Base-by-base conservation (phyloP, 352 stramenopile genomes). In the Pseudoperonospora humuli region DNA sequence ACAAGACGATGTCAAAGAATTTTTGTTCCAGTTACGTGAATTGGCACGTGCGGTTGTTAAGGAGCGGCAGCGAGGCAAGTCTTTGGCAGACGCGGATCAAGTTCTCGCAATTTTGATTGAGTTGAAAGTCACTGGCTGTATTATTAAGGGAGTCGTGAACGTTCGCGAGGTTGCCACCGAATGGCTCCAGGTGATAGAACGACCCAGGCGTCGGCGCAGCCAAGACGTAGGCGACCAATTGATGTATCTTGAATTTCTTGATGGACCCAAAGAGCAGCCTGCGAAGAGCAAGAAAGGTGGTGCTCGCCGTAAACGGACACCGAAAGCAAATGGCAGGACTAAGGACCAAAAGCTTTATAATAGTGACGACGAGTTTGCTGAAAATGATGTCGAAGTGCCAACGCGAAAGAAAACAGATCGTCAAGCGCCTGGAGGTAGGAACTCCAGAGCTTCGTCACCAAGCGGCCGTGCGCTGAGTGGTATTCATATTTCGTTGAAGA, bases 61-160 rank as follows among this genome's bases (percentile, higher is more conserved):
- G 38, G 77, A 95, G 57, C 75, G 81, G 7, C 82, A 95, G 49
- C 79, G 81, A 46, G 84, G 83, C 40, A 82, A 82, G 2, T 83
- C 81, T 23, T 64, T 93, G 28, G 74, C 70, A 13, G 82, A 94
- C 48, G 80, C 79, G 0, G 82, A 94, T 39, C 79, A 92, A 49
- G 73, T 94, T 7, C 61, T 94, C 54, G 76, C 79, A 7, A 93
- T 94, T 47, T 45, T 94, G 23, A 90, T 94, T 50, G 82, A 93
- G 40, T 59, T 93, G 11, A 93, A 93, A 45, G 82, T 93, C 13
- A 90, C 79, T 2, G 82, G 82, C 17, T 81, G 79, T 1, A 51
- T 92, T 38, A 48, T 86, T 17, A 87, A 89, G 35, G 60, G 54
- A 2, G 59, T 75, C 4, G 67, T 93, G 3, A 90, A 93, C 27